Evolutionary conservation across 1,284 basidiomycete genomes (phyloP).

Genomic region (Phenoliferia sp.): DNA sequence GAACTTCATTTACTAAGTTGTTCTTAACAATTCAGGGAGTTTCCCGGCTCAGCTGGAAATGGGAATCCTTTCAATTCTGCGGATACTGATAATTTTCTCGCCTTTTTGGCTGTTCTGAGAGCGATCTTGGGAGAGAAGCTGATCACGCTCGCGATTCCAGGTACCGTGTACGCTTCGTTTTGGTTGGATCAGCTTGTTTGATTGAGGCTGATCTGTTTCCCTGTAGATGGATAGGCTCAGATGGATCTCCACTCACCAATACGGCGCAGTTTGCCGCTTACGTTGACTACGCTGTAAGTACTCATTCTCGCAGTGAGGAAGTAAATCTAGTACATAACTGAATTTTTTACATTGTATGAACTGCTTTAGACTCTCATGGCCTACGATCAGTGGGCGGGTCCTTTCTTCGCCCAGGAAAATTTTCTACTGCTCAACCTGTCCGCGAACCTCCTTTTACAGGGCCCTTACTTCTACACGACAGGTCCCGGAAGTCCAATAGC

Average conservation of each 20-base stretch:
- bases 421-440: too few species aligned
- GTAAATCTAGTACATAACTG: too few species aligned
- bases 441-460: too few species aligned
- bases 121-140: conserved; percentile 2
- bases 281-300: conserved; percentile 6
- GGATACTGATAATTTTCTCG: conserved; percentile 12
- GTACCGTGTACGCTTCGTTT: conserved; percentile 3
- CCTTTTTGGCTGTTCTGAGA: conserved; percentile 13
- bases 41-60: too few species aligned
- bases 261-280: neutral
- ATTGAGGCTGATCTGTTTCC: too few species aligned
- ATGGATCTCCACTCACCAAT: conserved; percentile 5
- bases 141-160: conserved; percentile 7
- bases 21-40: too few species aligned
- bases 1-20: too few species aligned
- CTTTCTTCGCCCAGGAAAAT: too few species aligned
- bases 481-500: conserved; percentile 14
- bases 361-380: conserved; percentile 6
- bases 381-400: too few species aligned
- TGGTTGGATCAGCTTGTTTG: neutral
- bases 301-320: too few species aligned
- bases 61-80: conserved; percentile 11
- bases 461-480: conserved; percentile 7
- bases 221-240: conserved; percentile 4
- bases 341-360: neutral